Evolutionary conservation across 192 early-diverging fungal genomes (phyloP).

Genomic region (Podila horticola): DNA sequence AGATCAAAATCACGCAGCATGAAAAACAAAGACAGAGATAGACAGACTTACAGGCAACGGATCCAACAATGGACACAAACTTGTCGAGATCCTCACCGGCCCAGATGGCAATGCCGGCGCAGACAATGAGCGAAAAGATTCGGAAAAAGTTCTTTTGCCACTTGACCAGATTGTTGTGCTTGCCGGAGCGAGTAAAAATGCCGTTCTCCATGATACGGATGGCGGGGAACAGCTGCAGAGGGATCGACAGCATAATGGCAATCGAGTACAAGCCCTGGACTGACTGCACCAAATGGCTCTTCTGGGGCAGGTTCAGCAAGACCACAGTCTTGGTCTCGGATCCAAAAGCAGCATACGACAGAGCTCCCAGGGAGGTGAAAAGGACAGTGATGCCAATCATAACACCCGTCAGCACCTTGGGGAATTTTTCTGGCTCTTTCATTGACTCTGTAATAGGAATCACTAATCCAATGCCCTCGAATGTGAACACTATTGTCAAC

Average conservation of each 20-base stretch:
- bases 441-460: constrained; percentile 89
- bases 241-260: constrained; percentile 94
- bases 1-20: background rate
- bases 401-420: constrained; percentile 79
- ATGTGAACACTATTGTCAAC: constrained; percentile 29
- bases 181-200: constrained; percentile 86
- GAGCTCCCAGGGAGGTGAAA: constrained; percentile 82
- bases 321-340: constrained; percentile 86
- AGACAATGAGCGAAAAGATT: constrained; percentile 67
- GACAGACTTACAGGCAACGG: constrained; percentile 40
- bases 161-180: constrained; percentile 81
- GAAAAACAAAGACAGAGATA: background rate
- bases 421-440: constrained; percentile 92
- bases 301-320: constrained; percentile 85
- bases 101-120: constrained; percentile 79
- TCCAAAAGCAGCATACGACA: constrained; percentile 91
- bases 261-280: constrained; percentile 90
- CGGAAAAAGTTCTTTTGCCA: constrained; percentile 90
- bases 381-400: constrained; percentile 83
- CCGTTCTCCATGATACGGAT: constrained; percentile 93
- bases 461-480: constrained; percentile 55
- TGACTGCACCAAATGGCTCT: constrained; percentile 67
- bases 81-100: constrained; percentile 83
- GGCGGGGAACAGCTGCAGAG: constrained; percentile 91
- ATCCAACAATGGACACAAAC: constrained; percentile 70